Conservation (phyloP, 2,329 filamentous ascomycete genomes). For the Aspergillus transmontanensis region DNA sequence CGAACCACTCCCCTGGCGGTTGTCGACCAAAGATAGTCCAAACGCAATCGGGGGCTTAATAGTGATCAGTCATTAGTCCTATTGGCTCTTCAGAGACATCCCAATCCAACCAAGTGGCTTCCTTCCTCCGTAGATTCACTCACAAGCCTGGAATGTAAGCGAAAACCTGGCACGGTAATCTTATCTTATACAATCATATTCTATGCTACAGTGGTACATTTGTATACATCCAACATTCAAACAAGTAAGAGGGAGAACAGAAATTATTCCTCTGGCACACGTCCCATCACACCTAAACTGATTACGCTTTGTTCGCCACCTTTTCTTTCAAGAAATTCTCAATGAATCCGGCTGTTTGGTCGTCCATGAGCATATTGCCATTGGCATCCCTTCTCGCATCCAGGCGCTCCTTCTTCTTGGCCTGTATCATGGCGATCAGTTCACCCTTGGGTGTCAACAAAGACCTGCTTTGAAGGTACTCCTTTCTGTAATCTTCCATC, state of each 20-base stretch:
- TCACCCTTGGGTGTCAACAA: conserved; percentile 54
- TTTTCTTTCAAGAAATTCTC: conserved; percentile 36
- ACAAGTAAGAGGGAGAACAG: conserved; percentile 10
- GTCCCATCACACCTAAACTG: not conserved
- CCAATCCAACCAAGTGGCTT: not conserved
- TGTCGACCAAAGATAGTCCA: conserved; percentile 8
- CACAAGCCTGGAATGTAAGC: not conserved
- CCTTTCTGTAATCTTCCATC: conserved; percentile 56
- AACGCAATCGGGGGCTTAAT: conserved; percentile 6
- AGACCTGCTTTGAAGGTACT: conserved; percentile 47
- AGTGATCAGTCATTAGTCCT: not conserved
- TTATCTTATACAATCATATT: conserved; percentile 27
- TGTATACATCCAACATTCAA: conserved; percentile 22
- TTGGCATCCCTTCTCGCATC: conserved; percentile 39
- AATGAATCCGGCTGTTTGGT: conserved; percentile 39
- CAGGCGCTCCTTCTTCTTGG: conserved; percentile 39
- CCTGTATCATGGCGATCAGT: conserved; percentile 37
- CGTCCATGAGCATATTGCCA: conserved; percentile 39
- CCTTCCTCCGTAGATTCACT: not conserved
- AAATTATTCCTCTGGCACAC: conserved; percentile 1
- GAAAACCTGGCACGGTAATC: conserved; percentile 1
- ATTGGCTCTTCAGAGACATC: not conserved
- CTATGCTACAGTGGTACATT: conserved; percentile 30
- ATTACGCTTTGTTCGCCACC: conserved; percentile 18
- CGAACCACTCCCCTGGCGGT: conserved; percentile 25